Conservation (phyloP, 1,284 basidiomycete species). For the Porogramme epimiltina region DNA sequence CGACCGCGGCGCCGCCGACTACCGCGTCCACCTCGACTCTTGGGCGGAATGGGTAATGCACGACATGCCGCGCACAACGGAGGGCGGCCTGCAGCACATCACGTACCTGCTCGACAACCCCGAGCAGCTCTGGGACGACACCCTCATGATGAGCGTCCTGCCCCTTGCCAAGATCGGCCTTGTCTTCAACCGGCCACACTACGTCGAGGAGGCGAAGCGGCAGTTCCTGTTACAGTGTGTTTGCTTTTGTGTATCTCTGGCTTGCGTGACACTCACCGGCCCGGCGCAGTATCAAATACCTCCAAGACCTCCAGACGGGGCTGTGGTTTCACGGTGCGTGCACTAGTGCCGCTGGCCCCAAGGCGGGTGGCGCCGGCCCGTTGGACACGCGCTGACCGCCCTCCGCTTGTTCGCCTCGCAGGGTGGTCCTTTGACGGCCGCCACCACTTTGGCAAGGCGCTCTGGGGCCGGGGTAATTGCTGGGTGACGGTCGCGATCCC, state of each 20-base stretch:
- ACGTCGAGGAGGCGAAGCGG: slow-evolving; percentile 63
- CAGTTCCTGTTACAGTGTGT: slow-evolving; percentile 52
- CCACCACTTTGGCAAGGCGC: slow-evolving; percentile 55
- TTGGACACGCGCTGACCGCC: not conserved
- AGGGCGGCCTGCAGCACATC: slow-evolving; percentile 63
- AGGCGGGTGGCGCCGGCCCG: no score
- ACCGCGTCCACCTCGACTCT: slow-evolving; percentile 50
- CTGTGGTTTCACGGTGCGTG: slow-evolving; percentile 57
- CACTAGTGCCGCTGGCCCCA: no score
- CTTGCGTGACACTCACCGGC: not conserved
- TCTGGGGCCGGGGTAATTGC: slow-evolving; percentile 68
- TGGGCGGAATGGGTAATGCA: slow-evolving; percentile 73
- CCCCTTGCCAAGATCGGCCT: slow-evolving; percentile 65
- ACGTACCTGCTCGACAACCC: slow-evolving; percentile 56
- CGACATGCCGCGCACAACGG: slow-evolving; percentile 57
- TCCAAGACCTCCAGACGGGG: slow-evolving; percentile 50
- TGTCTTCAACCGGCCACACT: slow-evolving; percentile 52
- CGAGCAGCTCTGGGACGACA: slow-evolving; percentile 70
- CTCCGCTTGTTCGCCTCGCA: slow-evolving; percentile 11
- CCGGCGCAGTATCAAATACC: slow-evolving; percentile 44
- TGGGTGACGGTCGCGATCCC: slow-evolving; percentile 68
- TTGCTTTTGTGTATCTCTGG: not conserved
- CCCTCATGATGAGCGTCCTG: slow-evolving; percentile 66
- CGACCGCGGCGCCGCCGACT: slow-evolving; percentile 41
- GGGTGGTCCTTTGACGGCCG: slow-evolving; percentile 55